phyloP scores from a whole-genome alignment of 2,329 filamentous ascomycete genomes.

The Bipolaris zeicola region DNA sequence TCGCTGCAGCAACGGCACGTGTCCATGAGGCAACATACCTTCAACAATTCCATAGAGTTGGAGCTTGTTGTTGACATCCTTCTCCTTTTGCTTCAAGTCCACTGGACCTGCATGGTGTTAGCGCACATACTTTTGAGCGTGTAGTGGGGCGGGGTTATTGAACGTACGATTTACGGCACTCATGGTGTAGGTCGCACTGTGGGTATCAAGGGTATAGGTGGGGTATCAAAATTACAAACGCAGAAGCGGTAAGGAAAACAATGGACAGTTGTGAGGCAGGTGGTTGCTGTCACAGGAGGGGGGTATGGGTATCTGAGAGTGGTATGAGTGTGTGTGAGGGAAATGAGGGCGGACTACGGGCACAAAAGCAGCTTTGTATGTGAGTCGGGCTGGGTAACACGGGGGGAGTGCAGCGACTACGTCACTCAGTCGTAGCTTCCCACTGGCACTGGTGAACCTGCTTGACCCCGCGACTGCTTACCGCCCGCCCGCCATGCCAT shows the following conservation, averaged over 20 bases:
- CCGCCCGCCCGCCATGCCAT: neutral
- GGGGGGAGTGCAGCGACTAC: constrained; percentile 21
- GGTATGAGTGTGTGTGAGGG: constrained; percentile 7
- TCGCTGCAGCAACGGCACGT: neutral
- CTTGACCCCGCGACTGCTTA: constrained; percentile 10
- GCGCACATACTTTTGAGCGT: constrained; percentile 63
- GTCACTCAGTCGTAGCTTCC: constrained; percentile 19
- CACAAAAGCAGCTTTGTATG: constrained; percentile 28
- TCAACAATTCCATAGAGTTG: constrained; percentile 89
- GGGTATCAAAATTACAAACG: constrained; percentile 41
- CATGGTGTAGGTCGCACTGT: constrained; percentile 29
- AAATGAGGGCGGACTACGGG: constrained; percentile 9
- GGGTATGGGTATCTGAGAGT: constrained; percentile 9
- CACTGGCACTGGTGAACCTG: constrained; percentile 6
- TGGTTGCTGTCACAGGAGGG: neutral
- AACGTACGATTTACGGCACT: constrained; percentile 36
- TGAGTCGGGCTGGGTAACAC: constrained; percentile 17
- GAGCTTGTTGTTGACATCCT: constrained; percentile 87
- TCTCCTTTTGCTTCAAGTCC: constrained; percentile 76
- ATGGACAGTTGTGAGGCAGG: constrained; percentile 16
- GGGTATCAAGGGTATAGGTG: constrained; percentile 31
- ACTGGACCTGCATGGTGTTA: constrained; percentile 61
- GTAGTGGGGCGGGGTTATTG: constrained; percentile 3
- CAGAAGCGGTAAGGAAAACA: constrained; percentile 23
- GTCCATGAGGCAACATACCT: constrained; percentile 51